phyloP scores from a whole-genome alignment of 768 basidiomycete species.

The Leccinum imitatum region DNA sequence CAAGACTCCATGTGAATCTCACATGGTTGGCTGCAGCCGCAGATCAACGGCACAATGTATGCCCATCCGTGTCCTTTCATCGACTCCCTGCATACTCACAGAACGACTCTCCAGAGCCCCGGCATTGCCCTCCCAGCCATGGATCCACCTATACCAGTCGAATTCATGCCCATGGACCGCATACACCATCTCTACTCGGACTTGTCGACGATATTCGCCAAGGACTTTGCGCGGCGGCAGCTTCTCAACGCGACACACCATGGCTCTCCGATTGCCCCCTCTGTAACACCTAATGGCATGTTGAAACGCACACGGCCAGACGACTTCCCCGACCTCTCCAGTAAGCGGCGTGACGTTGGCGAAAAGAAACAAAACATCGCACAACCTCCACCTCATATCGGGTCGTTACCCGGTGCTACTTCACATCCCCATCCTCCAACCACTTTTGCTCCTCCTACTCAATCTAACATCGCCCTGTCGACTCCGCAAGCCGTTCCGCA shows the following conservation, averaged over 20 bases:
- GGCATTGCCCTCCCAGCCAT: slow-evolving; percentile 52
- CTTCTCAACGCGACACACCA: slow-evolving; percentile 30
- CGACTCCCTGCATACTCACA: slow-evolving; percentile 8
- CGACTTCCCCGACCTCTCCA: slow-evolving; percentile 44
- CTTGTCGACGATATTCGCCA: slow-evolving; percentile 60
- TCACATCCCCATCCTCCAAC: slow-evolving; percentile 24
- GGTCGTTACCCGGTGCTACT: slow-evolving; percentile 17
- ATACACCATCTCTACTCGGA: slow-evolving; percentile 65
- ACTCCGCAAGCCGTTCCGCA: slow-evolving; percentile 20
- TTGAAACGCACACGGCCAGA: slow-evolving; percentile 66
- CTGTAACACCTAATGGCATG: slow-evolving; percentile 25
- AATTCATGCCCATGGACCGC: slow-evolving; percentile 54
- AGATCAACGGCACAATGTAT: slow-evolving; percentile 54
- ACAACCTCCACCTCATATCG: slow-evolving; percentile 33
- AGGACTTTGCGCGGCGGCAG: slow-evolving; percentile 53
- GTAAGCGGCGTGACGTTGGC: slow-evolving; percentile 71
- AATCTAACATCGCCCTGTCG: slow-evolving; percentile 15
- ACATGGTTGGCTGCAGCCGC: slow-evolving; percentile 69
- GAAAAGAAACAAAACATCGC: slow-evolving; percentile 51
- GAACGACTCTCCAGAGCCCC: slow-evolving; percentile 25
- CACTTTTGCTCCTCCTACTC: slow-evolving; percentile 21
- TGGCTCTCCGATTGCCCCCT: slow-evolving; percentile 18
- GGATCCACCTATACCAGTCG: slow-evolving; percentile 52
- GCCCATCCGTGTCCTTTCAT: slow-evolving; percentile 19
- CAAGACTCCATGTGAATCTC: slow-evolving; percentile 68